Conservation (phyloP, 139 green algal genomes). For the Chlamydomonas applanata region DNA sequence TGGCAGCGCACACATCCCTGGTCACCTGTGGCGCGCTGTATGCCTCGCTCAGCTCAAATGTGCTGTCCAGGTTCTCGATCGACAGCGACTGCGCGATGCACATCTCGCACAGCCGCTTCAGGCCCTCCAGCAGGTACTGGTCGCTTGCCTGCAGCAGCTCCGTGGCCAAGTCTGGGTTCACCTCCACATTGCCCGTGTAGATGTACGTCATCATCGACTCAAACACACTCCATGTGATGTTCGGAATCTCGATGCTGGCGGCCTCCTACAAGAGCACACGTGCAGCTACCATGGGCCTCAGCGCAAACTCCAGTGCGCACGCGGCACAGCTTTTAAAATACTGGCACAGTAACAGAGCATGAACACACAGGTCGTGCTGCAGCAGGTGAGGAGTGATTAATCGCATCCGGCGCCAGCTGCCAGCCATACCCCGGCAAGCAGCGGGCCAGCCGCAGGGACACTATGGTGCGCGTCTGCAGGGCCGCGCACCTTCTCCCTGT, state of each 20-base stretch:
- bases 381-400: no score
- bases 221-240: slow-evolving; percentile 86
- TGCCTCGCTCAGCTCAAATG: slow-evolving; percentile 81
- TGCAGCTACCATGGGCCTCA: no score
- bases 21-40: slow-evolving; percentile 39
- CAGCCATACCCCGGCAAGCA: not conserved
- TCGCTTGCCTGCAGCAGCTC: slow-evolving; percentile 71
- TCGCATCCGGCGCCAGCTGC: not conserved
- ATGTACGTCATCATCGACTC: slow-evolving; percentile 90
- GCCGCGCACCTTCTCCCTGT: slow-evolving; percentile 43
- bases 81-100: slow-evolving; percentile 73
- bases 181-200: slow-evolving; percentile 80
- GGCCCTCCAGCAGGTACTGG: slow-evolving; percentile 94
- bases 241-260: slow-evolving; percentile 87
- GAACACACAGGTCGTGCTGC: not conserved
- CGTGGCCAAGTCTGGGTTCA: slow-evolving; percentile 43
- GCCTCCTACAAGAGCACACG: slow-evolving; percentile 56
- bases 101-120: slow-evolving; percentile 92
- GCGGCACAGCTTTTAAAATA: not conserved
- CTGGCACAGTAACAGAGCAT: not conserved
- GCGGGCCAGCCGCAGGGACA: no score
- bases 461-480: no score
- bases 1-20: no score
- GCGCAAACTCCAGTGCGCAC: not conserved
- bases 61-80: slow-evolving; percentile 73